Evolutionary conservation across 768 basidiomycete species (phyloP), one percentile per base, ranked within the genome.

Genomic region (Harrya chromipes): DNA sequence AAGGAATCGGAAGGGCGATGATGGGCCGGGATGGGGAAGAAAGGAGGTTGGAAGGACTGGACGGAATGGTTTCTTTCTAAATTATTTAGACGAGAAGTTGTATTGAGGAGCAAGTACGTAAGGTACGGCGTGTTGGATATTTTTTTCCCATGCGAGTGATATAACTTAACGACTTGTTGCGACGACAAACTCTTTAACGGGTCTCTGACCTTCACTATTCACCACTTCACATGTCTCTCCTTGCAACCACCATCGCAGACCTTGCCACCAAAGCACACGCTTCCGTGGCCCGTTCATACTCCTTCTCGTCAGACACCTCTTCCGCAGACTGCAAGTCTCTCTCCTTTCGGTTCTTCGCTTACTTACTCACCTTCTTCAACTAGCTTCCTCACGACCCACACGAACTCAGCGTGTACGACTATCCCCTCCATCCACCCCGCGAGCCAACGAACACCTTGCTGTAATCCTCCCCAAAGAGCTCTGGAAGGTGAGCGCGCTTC

Each of bases 371-470:
- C 14, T 35, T 23, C 23, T 8, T 3, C 16, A 40, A 27, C 29
- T 27, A 69, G 65, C 14, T 35, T 61, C 56, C 1, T 67, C 57
- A 43, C 67, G 58, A 46, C 52, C 52, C 48, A 43, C 50, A 41
- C 56, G 47, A 37, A 23, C 54, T 9, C 58, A 54, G 36, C 55
- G 52, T 46, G 46, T 53, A 49, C 56, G 49, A 52, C 57, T 45
- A 17, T 44, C 49, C 16, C 58, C 52, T 1, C 35, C 63, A 0
- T 57, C 61, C 24, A 49, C 60, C 16, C 62, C 58, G 4, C 69
- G 69, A 0, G 53, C 54, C 46, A 87, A 89, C 66, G 84, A 89
- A 66, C 87, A 90, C 58, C 78, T 91, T 23, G 89, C 89, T 19
- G 85, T 90, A 24, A 73, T 89, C 12, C 78, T 90, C 37, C 78